Evolutionary conservation across 2,329 filamentous ascomycete genomes (phyloP).

Genomic region (Neonectria sp.): DNA sequence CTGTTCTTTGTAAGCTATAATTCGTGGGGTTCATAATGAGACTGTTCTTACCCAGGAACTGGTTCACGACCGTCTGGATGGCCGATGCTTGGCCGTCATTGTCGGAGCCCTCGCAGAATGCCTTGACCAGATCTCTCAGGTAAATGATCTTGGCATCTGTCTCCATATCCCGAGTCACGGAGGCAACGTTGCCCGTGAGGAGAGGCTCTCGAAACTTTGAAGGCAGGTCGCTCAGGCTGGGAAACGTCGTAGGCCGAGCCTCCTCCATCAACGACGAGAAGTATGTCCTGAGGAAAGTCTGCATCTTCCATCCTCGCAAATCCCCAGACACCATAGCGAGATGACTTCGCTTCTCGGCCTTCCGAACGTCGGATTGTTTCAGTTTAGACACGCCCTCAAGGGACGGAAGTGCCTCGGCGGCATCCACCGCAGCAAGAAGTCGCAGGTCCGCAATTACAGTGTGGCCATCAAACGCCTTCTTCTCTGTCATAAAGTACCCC

Average conservation of each 20-base stretch:
- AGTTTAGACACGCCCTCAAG: conserved; percentile 42
- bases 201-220: conserved; percentile 50
- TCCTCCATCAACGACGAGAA: conserved; percentile 52
- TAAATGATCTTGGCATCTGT: conserved; percentile 54
- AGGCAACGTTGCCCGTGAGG: conserved; percentile 50
- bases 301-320: conserved; percentile 62
- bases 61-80: conserved; percentile 59
- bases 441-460: conserved; percentile 43
- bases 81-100: conserved; percentile 61
- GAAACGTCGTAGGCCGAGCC: conserved; percentile 53
- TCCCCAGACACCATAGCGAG: conserved; percentile 54
- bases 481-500: conserved; percentile 48
- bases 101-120: conserved; percentile 49
- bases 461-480: conserved; percentile 48
- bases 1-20: conserved; percentile 43
- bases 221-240: conserved; percentile 48
- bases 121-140: conserved; percentile 55
- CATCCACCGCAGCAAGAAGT: conserved; percentile 54
- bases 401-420: conserved; percentile 43
- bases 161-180: conserved; percentile 53
- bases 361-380: conserved; percentile 52
- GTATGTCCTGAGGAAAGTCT: conserved; percentile 59
- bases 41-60: conserved; percentile 55
- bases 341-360: conserved; percentile 54
- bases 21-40: not conserved